phyloP scores from a whole-genome alignment of 2,329 filamentous ascomycete species.

The Aspergillus aculeatus region DNA sequence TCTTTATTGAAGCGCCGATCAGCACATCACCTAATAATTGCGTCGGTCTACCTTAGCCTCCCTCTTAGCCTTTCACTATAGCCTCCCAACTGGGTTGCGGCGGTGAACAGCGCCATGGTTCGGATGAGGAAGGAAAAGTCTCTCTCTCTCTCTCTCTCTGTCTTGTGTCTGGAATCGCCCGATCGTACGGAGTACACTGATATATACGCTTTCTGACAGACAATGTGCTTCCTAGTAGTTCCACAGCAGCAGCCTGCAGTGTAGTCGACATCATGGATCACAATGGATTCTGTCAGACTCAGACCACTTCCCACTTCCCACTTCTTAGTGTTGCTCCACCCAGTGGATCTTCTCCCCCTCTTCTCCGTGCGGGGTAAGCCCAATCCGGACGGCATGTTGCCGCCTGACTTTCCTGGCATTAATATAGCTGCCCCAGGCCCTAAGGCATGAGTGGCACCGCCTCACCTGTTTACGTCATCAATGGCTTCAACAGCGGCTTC shows the following conservation, averaged over 20 bases:
- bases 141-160: not conserved
- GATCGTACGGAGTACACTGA: too few species aligned
- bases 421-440: not conserved
- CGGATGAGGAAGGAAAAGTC: not conserved
- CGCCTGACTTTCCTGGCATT: constrained; percentile 6
- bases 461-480: not conserved
- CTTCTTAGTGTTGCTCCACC: not conserved
- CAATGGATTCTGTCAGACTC: not conserved
- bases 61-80: not conserved
- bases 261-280: not conserved
- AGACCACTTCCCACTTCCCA: not conserved
- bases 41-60: not conserved
- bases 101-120: not conserved
- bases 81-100: not conserved
- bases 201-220: too few species aligned
- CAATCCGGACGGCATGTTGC: not conserved
- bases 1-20: not conserved
- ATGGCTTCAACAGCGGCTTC: not conserved
- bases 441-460: constrained; percentile 7
- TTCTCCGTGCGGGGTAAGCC: constrained; percentile 19
- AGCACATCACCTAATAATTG: not conserved
- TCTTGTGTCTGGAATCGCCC: too few species aligned
- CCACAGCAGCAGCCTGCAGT: too few species aligned
- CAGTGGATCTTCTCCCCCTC: not conserved
- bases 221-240: too few species aligned